These are phyloP conservation scores for Fusarium mangiferae DNA, from an alignment of 2,329 filamentous ascomycete species.

Conservation along the genomic window DNA sequence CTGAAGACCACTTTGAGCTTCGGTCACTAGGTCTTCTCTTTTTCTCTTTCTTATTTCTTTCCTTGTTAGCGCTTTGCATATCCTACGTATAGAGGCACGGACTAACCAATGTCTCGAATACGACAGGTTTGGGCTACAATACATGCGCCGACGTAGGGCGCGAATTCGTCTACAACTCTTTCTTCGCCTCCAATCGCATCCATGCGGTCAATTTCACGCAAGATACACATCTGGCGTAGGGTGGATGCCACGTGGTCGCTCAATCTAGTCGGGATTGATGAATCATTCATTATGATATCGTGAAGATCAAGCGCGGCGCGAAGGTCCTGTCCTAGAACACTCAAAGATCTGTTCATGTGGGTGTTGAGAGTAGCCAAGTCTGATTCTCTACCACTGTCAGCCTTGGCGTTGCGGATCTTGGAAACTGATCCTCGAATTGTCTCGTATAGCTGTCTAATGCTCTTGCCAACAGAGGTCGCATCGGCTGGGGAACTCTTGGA, in stretches of 20 bases:
- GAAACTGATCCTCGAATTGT: not conserved
- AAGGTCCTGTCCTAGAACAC: not conserved
- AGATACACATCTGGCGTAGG: not conserved
- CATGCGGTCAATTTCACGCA: not conserved
- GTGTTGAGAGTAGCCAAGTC: constrained; percentile 9
- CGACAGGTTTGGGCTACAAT: not conserved
- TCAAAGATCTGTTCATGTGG: not conserved
- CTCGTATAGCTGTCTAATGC: not conserved
- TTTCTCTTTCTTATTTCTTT: not conserved
- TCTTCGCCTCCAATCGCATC: not conserved
- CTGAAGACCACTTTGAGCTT: constrained; percentile 1
- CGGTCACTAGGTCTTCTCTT: not conserved
- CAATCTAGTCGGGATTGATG: not conserved
- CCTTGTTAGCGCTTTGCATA: rapidly evolving
- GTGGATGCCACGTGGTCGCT: constrained; percentile 13
- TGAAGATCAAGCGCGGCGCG: constrained; percentile 13
- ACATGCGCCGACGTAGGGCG: not conserved
- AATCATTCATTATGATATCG: not conserved
- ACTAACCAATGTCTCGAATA: not conserved
- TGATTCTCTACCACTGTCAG: not conserved
- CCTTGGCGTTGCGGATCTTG: not conserved
- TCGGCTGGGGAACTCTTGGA: not conserved
- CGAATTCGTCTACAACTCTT: rapidly evolving
- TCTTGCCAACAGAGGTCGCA: not conserved
- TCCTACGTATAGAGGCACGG: rapidly evolving